A percentile compares a stretch with the other conserved stretches of the same genome.
Conservation (phyloP, 257 asterid genomes). For the Solanum virginianum region DNA sequence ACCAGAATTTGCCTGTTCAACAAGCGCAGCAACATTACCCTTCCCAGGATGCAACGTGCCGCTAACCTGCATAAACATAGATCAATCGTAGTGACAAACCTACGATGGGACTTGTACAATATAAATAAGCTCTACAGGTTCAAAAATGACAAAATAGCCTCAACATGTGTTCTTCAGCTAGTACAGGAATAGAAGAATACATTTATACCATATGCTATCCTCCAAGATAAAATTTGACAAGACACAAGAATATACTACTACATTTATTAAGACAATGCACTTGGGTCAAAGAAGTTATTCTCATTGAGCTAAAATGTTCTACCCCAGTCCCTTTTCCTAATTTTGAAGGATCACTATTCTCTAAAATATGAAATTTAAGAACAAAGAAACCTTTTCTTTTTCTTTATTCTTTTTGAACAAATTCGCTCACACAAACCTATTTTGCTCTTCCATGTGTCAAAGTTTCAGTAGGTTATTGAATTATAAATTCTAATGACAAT, state of each 20-base stretch:
- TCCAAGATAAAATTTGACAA: background rate
- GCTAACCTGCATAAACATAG: constrained; percentile 27
- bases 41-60: constrained; percentile 8
- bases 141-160: background rate
- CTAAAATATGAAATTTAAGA: background rate
- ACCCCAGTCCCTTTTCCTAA: background rate
- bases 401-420: background rate
- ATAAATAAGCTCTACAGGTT: background rate
- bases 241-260: background rate
- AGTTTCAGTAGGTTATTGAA: background rate
- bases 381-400: background rate
- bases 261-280: background rate
- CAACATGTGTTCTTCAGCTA: background rate
- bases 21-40: constrained; percentile 11
- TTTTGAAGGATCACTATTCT: background rate
- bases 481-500: no score
- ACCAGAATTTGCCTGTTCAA: constrained; percentile 26
- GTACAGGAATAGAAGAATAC: background rate
- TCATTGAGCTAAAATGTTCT: background rate
- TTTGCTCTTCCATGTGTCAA: background rate
- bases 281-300: background rate
- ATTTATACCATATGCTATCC: background rate
- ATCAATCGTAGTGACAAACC: background rate
- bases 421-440: background rate
- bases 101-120: background rate